phyloP scores from a whole-genome alignment of 495 filamentous ascomycete species.

The Cairneyella variabilis region DNA sequence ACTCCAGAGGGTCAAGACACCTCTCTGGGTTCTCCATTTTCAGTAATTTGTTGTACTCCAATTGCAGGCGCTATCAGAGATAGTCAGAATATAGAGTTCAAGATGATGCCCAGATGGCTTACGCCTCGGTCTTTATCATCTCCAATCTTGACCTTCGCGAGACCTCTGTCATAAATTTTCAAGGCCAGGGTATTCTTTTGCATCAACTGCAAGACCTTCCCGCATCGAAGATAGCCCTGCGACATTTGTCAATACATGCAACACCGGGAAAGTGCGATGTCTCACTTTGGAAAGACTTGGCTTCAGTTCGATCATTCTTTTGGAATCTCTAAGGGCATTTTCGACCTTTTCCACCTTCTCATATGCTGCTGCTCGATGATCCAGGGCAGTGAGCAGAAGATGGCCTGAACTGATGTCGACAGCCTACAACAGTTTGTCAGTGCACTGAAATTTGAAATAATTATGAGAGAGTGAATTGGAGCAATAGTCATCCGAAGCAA shows the following conservation, averaged over 20 bases:
- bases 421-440: conserved; percentile 13
- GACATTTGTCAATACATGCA: neutral
- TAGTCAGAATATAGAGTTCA: neutral
- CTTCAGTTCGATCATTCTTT: conserved; percentile 26
- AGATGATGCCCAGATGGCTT: neutral
- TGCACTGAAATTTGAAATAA: neutral
- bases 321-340: conserved; percentile 24
- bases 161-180: conserved; percentile 27
- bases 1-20: conserved; percentile 21
- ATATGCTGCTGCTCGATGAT: conserved; percentile 26
- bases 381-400: conserved; percentile 25
- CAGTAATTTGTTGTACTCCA: conserved; percentile 21
- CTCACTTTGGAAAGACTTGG: conserved; percentile 24
- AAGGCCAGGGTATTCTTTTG: conserved; percentile 22
- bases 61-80: conserved; percentile 19
- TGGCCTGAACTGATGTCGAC: conserved; percentile 17
- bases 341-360: conserved; percentile 23
- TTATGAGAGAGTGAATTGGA: neutral
- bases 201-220: conserved; percentile 24
- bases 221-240: conserved; percentile 28
- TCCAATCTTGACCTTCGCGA: conserved; percentile 27
- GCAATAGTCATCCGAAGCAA: neutral
- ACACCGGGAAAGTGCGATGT: neutral
- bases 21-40: conserved; percentile 15
- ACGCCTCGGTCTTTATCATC: conserved; percentile 20